phyloP scores from a whole-genome alignment of 148 eudicot species.

The Euryodendron excelsum region DNA sequence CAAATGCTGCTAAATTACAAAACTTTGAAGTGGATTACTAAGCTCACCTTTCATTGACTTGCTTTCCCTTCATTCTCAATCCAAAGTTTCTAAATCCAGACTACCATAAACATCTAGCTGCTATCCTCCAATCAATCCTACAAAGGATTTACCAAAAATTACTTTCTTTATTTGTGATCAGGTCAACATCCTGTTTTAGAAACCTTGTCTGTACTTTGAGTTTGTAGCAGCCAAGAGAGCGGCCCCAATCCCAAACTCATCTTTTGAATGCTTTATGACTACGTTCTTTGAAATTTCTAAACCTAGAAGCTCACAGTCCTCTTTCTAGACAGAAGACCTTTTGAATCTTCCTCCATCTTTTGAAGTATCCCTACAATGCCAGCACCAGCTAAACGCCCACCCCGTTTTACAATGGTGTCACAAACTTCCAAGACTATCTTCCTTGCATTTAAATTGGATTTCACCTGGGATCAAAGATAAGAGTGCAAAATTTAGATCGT shows the following conservation, averaged over 20 bases:
- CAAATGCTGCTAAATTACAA: background rate
- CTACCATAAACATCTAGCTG: background rate
- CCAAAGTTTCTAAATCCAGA: background rate
- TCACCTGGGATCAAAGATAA: conserved; percentile 34
- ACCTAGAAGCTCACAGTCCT: conserved; percentile 67
- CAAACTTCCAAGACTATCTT: conserved; percentile 55
- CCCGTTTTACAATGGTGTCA: conserved; percentile 64
- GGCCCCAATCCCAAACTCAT: conserved; percentile 87
- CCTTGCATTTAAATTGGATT: conserved; percentile 43
- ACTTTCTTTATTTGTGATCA: background rate
- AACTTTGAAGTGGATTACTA: background rate
- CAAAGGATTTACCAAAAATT: background rate
- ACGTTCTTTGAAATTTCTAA: conserved; percentile 41
- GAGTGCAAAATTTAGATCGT: background rate
- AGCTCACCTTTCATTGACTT: background rate
- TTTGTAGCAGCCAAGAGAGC: conserved; percentile 81
- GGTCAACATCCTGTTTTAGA: background rate
- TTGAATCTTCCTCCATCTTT: conserved; percentile 58
- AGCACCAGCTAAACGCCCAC: conserved; percentile 76
- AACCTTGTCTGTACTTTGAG: conserved; percentile 44
- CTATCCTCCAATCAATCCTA: background rate
- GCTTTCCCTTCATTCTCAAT: too few relatives aligned
- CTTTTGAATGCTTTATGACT: conserved; percentile 66
- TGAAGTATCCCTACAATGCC: conserved; percentile 71
- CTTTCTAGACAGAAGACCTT: conserved; percentile 52